Evolutionary conservation across 768 basidiomycete species (phyloP), one percentile per base, ranked within the genome.

Genomic region (Suillus subaureus): DNA sequence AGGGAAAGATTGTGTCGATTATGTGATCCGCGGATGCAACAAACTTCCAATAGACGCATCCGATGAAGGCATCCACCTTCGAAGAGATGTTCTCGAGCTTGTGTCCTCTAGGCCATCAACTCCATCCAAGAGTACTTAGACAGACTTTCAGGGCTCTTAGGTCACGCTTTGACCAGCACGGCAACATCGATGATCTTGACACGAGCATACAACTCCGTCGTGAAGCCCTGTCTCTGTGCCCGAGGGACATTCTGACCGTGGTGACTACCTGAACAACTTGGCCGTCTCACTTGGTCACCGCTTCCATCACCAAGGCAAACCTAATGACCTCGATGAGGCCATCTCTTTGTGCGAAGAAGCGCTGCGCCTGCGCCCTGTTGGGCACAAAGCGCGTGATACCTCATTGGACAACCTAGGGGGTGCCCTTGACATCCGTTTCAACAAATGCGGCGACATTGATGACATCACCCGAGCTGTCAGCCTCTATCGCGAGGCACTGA

Each of bases 231-330:
- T 47, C 4, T 4, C n/a, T 47, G 45, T 47, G n/a, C 5, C n/a
- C 45, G 45, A 47, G 45, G 45, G 12, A 47, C 45, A 47, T 23
- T 9, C 21, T 11, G 21, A 12, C 8, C 21, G 43, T n/a, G n/a
- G 6, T n/a, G 4, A 1, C 45, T 4, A 47, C 45, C n/a, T 47
- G 11, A n/a, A n/a, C 45, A 47, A n/a, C 12, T 47, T 47, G n/a
- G 45, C 45, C 4, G 0, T 0, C 0, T n/a, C n/a, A n/a, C 45
- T 47, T 12, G 2, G n/a, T 23, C n/a, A n/a, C 4, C n/a, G n/a
- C 45, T n/a, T 47, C 12, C 0, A 12, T 3, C n/a, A 47, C 11
- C 45, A 47, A 12, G 45, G 45, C 12, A 47, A 47, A n/a, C n/a
- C 5, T 12, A 6, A n/a, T 47, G n/a, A n/a, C 45, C 45, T 47